Conservation (phyloP, 495 filamentous ascomycete species). For the Patellaria atrata region DNA sequence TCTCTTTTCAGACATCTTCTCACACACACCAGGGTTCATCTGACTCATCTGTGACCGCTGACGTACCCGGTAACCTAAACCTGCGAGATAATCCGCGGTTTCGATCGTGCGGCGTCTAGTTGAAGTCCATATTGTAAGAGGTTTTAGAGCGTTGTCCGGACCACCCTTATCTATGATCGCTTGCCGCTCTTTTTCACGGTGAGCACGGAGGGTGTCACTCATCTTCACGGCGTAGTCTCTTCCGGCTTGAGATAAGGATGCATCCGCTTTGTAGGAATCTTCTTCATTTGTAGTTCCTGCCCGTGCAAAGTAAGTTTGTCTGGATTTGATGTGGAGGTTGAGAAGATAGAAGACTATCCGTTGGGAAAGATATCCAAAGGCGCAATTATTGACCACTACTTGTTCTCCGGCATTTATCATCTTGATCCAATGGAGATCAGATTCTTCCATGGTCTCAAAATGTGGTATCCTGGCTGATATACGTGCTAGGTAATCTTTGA, state of each 20-base stretch:
- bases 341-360: slow-evolving; percentile 96
- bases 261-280: slow-evolving; percentile 82
- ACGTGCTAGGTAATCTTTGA: slow-evolving; percentile 75
- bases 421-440: slow-evolving; percentile 92
- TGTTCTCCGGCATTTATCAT: slow-evolving; percentile 97
- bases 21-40: slow-evolving; percentile 89
- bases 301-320: slow-evolving; percentile 86
- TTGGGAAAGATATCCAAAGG: slow-evolving; percentile 88
- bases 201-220: slow-evolving; percentile 62
- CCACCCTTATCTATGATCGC: slow-evolving; percentile 54
- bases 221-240: slow-evolving; percentile 77
- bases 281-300: slow-evolving; percentile 59
- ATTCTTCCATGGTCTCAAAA: slow-evolving; percentile 93
- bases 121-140: slow-evolving; percentile 86
- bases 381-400: slow-evolving; percentile 85
- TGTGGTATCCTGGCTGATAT: slow-evolving; percentile 86
- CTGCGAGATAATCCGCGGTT: slow-evolving; percentile 68
- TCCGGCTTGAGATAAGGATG: slow-evolving; percentile 67
- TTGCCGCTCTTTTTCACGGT: slow-evolving; percentile 68
- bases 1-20: slow-evolving; percentile 69
- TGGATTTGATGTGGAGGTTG: slow-evolving; percentile 89
- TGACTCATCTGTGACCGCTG: slow-evolving; percentile 93
- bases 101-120: slow-evolving; percentile 80
- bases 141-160: slow-evolving; percentile 48
- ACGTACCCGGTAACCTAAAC: slow-evolving; percentile 66